Conservation (phyloP, 208 protist species). For the Crithidia acanthocephali region DNA sequence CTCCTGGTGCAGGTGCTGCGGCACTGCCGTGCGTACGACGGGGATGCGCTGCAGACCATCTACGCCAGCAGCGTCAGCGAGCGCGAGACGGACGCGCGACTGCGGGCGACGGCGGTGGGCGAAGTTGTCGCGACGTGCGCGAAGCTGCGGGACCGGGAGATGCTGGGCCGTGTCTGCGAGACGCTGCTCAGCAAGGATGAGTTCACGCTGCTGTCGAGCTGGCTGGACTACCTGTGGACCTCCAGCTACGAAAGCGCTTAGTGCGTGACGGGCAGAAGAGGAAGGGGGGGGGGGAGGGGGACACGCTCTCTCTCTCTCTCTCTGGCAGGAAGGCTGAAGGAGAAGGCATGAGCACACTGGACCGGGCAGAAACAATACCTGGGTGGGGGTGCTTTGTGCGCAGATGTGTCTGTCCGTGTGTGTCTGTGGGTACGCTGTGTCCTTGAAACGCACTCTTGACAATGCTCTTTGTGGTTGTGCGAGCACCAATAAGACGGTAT, state of each 20-base stretch:
- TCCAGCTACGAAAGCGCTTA: conserved; percentile 15
- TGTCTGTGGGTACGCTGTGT: too few species aligned
- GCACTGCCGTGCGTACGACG: conserved; percentile 60
- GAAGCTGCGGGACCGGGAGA: conserved; percentile 35
- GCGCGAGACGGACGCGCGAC: conserved; percentile 45
- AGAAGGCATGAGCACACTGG: too few species aligned
- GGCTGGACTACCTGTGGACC: conserved; percentile 48
- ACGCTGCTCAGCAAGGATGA: conserved; percentile 57
- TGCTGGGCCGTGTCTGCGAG: conserved; percentile 43
- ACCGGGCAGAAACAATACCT: too few species aligned
- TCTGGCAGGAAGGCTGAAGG: too few species aligned
- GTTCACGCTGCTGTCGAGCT: conserved; percentile 53
- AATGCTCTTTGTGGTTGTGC: too few species aligned
- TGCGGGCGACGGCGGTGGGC: conserved; percentile 62
- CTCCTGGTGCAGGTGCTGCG: conserved; percentile 74
- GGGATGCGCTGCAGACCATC: conserved; percentile 39
- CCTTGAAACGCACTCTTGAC: too few species aligned
- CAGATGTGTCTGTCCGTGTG: too few species aligned
- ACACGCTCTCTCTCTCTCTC: too few species aligned
- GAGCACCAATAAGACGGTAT: too few species aligned
- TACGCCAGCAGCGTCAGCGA: conserved; percentile 63
- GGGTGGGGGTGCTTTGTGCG: too few species aligned
- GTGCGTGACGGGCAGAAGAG: not conserved
- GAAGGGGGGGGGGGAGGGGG: too few species aligned
- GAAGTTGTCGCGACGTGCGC: conserved; percentile 39